Base-by-base conservation (phyloP, 192 early-diverging fungal genomes). In the Coemansia sp. region DNA sequence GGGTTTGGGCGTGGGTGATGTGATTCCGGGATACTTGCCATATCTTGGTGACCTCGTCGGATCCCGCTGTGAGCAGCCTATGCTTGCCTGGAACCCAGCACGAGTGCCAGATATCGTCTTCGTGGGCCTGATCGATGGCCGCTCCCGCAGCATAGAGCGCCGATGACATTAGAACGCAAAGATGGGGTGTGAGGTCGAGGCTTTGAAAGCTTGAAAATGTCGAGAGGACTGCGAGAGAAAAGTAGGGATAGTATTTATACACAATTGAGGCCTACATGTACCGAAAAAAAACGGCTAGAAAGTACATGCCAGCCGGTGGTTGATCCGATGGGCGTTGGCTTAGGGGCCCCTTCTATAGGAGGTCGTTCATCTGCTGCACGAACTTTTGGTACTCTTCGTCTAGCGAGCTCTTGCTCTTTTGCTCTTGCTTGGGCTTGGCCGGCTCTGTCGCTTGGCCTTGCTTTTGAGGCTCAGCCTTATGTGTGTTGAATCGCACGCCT, bases 351-450 rank as follows among this genome's bases (percentile, higher is more conserved):
- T 35, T 60, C 39, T 55, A 77, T 42, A 84, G 28, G 8, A 85
- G 26, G 31, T 68, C 69, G 56, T 64, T 63, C 79, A 89, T 88
- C 28, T 84, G 72, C 5, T 83, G 76, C 80, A 88, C 85, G 72
- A 89, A 90, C 52, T 75, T 84, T 37, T 85, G 82, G 68, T 86
- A 89, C 66, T 90, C 85, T 13, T 90, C 85, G 41, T 79, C 79
- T n/a, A 84, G 69, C 41, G 75, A 71, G 43, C 59, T 33, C 53
- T 56, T 38, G 66, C 45, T 9, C 50, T 35, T 42, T 43, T 41
- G 37, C 26, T 13, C 61, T 33, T 65, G 26, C 23, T 60, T 65
- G n/a, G 34, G 48, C 14, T 45, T 38, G 12, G 25, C 28, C 10
- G 13, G 16, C 18, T 12, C 14, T 11, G 50, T 13, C 33, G 21